Base-by-base conservation (phyloP, 192 early-diverging fungal species). In the Oehlia diaphana region DNA sequence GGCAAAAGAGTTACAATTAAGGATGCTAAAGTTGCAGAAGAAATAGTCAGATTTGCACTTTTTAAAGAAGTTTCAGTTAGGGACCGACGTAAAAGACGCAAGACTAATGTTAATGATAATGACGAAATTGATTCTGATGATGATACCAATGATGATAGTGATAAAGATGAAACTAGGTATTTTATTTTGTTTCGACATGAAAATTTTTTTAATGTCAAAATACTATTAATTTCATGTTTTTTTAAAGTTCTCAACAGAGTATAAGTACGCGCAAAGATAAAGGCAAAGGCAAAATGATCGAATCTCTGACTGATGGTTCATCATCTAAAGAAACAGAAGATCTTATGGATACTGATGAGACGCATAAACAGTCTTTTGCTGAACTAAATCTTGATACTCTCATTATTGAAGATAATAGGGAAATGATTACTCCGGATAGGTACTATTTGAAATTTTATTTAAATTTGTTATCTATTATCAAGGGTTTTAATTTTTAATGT, bases 11-110 rank as follows among this genome's bases (percentile, higher is more conserved):
- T 99, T 7, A 92, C 95, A 61, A 88, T 93, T 76, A 85, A 90
- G 53, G 97, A 99, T 82, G 95, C 94, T n/a, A 90, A 92, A 37
- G 89, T 92, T 19, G 96, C 96, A 21, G 89, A 90, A 72, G 85
- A 88, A 44, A 91, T 99, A 44, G 86, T 99, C 31, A 90, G 92
- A 72, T 96, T 94, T 89, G 96, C 96, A 3, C 82, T 99, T 81
- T 98, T 95, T 86, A 96, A 97, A 84, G 95, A 98, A 80, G 92
- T 93, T 28, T 85, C 90, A 62, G 76, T 80, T 74, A 91, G 86
- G 76, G 79, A 62, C 76, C 87, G 83, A 63, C 85, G 70, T 35
- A 89, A 86, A 84, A 84, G 82, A 72, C 89, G 88, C 66, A 87
- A 82, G 67, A 49, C 78, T 0, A 26, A 26, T 26, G 26, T 26